These are phyloP conservation scores for Pisolithus thermaeus DNA, from an alignment of 1,284 basidiomycete genomes.

Conservation along the genomic window DNA sequence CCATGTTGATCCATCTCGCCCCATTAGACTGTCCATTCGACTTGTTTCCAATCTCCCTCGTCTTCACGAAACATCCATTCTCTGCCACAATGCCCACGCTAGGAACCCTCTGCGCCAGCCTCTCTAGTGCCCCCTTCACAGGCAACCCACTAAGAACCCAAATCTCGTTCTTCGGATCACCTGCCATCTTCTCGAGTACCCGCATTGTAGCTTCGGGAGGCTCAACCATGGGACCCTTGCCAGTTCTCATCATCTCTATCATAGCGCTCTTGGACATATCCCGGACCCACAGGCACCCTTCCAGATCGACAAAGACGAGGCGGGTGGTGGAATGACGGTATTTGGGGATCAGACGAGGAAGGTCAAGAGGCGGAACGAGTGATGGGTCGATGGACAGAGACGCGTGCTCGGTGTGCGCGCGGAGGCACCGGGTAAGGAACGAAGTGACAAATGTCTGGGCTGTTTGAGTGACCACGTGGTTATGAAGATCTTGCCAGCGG, in stretches of 20 bases:
- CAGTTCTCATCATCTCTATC: constrained; percentile 31
- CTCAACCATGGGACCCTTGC: constrained; percentile 39
- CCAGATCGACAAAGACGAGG: constrained; percentile 74
- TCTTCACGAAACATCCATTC: constrained; percentile 82
- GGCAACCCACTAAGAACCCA: constrained; percentile 79
- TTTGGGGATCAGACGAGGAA: constrained; percentile 47
- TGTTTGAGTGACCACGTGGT: constrained; percentile 83
- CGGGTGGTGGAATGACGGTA: constrained; percentile 61
- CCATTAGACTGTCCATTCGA: constrained; percentile 17
- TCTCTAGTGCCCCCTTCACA: constrained; percentile 56
- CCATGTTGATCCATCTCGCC: constrained; percentile 70
- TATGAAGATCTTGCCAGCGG: constrained; percentile 83
- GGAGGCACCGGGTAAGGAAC: constrained; percentile 70
- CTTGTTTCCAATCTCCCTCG: constrained; percentile 18
- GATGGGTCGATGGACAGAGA: constrained; percentile 24
- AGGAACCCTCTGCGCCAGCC: constrained; percentile 54
- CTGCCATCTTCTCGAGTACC: constrained; percentile 55
- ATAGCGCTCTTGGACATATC: constrained; percentile 35
- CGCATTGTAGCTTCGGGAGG: constrained; percentile 52
- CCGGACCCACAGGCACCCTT: constrained; percentile 67
- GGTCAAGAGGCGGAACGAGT: constrained; percentile 46
- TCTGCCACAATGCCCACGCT: constrained; percentile 81
- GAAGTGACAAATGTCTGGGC: constrained; percentile 80
- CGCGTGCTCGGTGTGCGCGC: constrained; percentile 63
- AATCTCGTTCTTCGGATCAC: constrained; percentile 68